phyloP scores from a whole-genome alignment of 805 yeast species.

The Groenewaldozyma salmanticensis region DNA sequence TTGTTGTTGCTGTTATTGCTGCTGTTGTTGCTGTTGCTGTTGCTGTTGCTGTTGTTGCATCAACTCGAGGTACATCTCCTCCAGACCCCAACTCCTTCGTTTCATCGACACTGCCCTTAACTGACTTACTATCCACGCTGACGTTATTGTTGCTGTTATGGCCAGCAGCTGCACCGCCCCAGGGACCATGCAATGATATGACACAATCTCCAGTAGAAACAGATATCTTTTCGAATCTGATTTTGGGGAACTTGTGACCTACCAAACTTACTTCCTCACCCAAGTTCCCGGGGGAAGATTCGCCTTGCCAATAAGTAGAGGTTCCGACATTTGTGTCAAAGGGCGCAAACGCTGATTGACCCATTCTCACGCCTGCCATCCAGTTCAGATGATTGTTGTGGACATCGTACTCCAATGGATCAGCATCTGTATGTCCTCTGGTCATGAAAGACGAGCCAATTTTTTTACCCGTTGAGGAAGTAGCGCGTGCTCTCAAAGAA shows the following conservation, averaged over 20 bases:
- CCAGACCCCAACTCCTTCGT: background rate
- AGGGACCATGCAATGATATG: slow-evolving; percentile 73
- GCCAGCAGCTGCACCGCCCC: too few relatives aligned
- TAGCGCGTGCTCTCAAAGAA: background rate
- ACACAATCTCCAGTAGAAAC: slow-evolving; percentile 77
- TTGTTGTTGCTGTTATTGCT: too few relatives aligned
- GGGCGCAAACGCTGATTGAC: slow-evolving; percentile 35
- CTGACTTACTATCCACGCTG: too few relatives aligned
- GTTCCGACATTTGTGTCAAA: slow-evolving; percentile 12
- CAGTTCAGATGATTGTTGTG: slow-evolving; percentile 67
- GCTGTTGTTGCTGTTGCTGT: too few relatives aligned
- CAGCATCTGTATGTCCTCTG: slow-evolving; percentile 13
- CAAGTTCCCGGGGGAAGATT: slow-evolving; percentile 43
- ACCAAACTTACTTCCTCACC: slow-evolving; percentile 89
- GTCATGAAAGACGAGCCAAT: slow-evolving; percentile 14
- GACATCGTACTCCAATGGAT: slow-evolving; percentile 17
- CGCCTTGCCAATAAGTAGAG: slow-evolving; percentile 12
- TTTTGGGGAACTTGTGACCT: slow-evolving; percentile 81
- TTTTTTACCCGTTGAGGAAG: background rate
- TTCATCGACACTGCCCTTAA: background rate
- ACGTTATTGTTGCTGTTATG: too few relatives aligned
- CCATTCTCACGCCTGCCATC: slow-evolving; percentile 87
- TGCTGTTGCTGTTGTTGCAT: too few relatives aligned
- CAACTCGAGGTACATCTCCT: too few relatives aligned
- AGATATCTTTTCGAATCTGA: slow-evolving; percentile 76